Evolutionary conservation across 2,329 filamentous ascomycete genomes (phyloP).

Genomic region (Cladosporium sp.): DNA sequence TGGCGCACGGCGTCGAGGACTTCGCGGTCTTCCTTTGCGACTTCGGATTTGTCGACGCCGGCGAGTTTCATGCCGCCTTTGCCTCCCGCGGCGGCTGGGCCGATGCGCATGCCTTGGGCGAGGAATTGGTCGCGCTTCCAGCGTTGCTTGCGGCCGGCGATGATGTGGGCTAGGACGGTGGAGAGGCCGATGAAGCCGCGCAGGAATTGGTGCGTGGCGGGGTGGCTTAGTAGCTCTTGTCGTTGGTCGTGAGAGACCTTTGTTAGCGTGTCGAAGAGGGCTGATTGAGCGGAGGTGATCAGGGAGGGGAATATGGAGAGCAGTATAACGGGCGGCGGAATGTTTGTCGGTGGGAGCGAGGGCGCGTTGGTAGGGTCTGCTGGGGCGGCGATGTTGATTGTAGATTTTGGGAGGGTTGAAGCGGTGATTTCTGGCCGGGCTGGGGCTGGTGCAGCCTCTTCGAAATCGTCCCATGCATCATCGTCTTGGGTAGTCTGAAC

Average conservation of each 20-base stretch:
- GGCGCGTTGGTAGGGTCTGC: slow-evolving; percentile 3
- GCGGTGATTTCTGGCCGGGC: background rate
- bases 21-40: slow-evolving; percentile 78
- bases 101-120: slow-evolving; percentile 82
- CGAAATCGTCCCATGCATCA: slow-evolving; percentile 45
- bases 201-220: slow-evolving; percentile 59
- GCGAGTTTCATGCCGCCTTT: slow-evolving; percentile 84
- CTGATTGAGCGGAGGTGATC: slow-evolving; percentile 59
- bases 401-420: slow-evolving; percentile 9
- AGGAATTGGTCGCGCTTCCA: slow-evolving; percentile 89
- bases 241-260: slow-evolving; percentile 46
- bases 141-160: slow-evolving; percentile 76
- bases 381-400: slow-evolving; percentile 1
- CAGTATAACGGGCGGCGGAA: slow-evolving; percentile 81
- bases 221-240: slow-evolving; percentile 56
- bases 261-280: slow-evolving; percentile 61
- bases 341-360: slow-evolving; percentile 61
- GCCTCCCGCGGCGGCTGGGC: slow-evolving; percentile 65
- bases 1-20: slow-evolving; percentile 67
- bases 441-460: slow-evolving; percentile 19
- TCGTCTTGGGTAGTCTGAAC: slow-evolving; percentile 16
- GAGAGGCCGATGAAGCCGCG: slow-evolving; percentile 59
- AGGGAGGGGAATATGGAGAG: slow-evolving; percentile 70
- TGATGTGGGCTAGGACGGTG: slow-evolving; percentile 68
- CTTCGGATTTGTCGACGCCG: slow-evolving; percentile 76